These are phyloP conservation scores for Fusarium bulbicola DNA, from an alignment of 2,329 filamentous ascomycete genomes.

Conservation along the genomic window DNA sequence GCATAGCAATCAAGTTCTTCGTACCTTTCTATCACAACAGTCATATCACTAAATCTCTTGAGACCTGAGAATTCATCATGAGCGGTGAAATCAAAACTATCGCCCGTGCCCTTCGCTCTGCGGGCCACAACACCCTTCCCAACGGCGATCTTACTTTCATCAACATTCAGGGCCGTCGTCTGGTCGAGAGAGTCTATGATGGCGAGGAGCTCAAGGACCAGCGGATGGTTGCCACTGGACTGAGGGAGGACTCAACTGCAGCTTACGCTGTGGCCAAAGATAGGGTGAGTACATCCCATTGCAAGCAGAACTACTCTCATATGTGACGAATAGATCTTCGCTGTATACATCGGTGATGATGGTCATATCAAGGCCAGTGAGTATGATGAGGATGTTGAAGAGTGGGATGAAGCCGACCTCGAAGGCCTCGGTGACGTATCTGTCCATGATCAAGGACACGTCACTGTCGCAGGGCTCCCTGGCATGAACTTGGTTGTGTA, in stretches of 20 bases:
- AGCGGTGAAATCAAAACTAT: not conserved
- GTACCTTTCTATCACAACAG: rapidly evolving
- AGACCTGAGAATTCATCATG: not conserved
- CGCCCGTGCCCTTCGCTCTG: not conserved
- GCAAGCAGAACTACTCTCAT: not conserved
- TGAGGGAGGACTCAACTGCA: not conserved
- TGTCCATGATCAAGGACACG: not conserved
- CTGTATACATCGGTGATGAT: not conserved
- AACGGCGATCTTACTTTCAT: not conserved
- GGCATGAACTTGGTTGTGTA: not conserved
- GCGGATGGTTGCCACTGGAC: not conserved
- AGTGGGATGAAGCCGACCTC: not conserved
- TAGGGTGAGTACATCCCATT: not conserved
- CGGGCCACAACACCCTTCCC: not conserved
- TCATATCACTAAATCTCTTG: rapidly evolving
- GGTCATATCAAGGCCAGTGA: not conserved
- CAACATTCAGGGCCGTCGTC: rapidly evolving
- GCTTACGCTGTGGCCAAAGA: not conserved
- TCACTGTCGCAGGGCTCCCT: not conserved
- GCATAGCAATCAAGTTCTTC: not conserved
- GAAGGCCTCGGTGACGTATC: not conserved
- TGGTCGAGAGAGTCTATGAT: not conserved
- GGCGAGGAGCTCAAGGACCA: not conserved
- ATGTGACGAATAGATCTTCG: not conserved
- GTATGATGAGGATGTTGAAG: not conserved